These are phyloP conservation scores for Malbranchea zuffiana DNA, from an alignment of 2,329 filamentous ascomycete genomes.

Conservation along the genomic window DNA sequence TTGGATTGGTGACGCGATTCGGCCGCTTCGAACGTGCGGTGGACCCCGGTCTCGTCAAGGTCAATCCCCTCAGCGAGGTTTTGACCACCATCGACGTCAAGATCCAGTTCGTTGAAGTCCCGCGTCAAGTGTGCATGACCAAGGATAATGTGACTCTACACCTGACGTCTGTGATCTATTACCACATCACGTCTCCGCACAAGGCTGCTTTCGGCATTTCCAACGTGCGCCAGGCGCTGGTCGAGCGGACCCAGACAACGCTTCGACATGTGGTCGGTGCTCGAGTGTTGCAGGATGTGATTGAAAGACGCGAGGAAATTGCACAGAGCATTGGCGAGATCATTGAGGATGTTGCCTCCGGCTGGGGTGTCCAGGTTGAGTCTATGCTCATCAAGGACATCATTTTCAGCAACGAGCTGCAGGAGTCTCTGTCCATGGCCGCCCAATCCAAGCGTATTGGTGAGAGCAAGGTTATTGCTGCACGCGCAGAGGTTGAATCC, in stretches of 20 bases:
- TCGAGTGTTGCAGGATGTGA: conserved; percentile 91
- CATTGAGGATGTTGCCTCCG: conserved; percentile 85
- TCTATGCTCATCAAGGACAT: conserved; percentile 99
- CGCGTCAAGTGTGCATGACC: conserved; percentile 96
- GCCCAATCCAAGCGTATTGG: conserved; percentile 97
- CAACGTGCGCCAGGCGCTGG: conserved; percentile 88
- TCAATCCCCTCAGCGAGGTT: conserved; percentile 88
- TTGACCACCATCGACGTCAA: conserved; percentile 94
- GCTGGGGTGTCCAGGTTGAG: conserved; percentile 94
- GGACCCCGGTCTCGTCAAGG: conserved; percentile 90
- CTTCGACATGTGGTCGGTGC: conserved; percentile 94
- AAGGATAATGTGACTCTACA: conserved; percentile 96
- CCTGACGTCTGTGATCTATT: conserved; percentile 96
- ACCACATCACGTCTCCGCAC: conserved; percentile 90
- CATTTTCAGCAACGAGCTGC: conserved; percentile 88
- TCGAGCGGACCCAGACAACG: conserved; percentile 96
- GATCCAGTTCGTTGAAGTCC: conserved; percentile 95
- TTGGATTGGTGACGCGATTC: conserved; percentile 91
- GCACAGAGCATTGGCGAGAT: conserved; percentile 92
- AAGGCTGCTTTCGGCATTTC: conserved; percentile 94
- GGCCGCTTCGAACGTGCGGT: conserved; percentile 88
- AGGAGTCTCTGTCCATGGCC: conserved; percentile 95
- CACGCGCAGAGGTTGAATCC: conserved; percentile 89
- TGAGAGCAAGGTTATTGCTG: conserved; percentile 96
- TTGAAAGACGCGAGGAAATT: conserved; percentile 95